Conservation (phyloP, 179 eudicot species). For the Spergularia azorica region DNA sequence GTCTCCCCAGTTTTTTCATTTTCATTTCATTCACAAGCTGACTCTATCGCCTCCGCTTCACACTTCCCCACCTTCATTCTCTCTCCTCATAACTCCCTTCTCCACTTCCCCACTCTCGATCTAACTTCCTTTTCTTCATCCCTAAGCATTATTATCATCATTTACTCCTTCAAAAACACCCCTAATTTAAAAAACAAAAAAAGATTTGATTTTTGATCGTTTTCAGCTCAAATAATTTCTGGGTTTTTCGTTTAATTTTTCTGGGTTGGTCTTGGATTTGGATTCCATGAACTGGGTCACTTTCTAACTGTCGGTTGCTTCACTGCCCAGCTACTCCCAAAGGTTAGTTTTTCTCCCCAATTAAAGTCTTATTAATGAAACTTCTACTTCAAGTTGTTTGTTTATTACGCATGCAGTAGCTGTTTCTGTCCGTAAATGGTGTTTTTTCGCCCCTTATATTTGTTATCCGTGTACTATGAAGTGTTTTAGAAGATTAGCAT, state of each 20-base stretch:
- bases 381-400: neutral
- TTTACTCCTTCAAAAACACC: neutral
- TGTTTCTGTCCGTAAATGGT: neutral
- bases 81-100: neutral
- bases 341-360: constrained; percentile 9
- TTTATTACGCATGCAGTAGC: neutral
- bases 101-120: neutral
- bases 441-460: too few species aligned
- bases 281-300: neutral
- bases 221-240: constrained; percentile 11
- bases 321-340: neutral
- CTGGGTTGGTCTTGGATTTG: constrained; percentile 9
- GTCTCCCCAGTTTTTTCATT: too few species aligned
- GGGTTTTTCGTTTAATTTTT: constrained; percentile 9
- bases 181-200: neutral
- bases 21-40: neutral
- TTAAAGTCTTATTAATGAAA: neutral
- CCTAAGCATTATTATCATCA: too few species aligned
- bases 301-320: constrained; percentile 7
- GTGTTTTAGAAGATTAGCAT: too few species aligned
- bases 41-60: constrained; percentile 1
- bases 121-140: neutral
- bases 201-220: neutral
- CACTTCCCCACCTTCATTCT: neutral
- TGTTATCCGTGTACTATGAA: too few species aligned